These are phyloP conservation scores for Mycena alexandri DNA, from an alignment of 768 basidiomycete genomes.

Conservation along the genomic window DNA sequence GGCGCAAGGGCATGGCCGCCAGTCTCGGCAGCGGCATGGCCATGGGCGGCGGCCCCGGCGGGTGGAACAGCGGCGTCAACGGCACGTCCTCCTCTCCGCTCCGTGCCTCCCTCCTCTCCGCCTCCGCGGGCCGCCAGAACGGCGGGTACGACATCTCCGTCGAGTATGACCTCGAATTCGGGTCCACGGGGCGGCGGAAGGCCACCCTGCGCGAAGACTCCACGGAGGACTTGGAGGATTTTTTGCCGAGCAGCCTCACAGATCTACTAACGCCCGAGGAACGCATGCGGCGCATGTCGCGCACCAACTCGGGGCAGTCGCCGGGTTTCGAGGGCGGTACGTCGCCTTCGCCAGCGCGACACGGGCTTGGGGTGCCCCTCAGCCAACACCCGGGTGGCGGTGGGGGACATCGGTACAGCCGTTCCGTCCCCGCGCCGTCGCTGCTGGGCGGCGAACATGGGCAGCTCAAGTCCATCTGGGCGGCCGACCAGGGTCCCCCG, in stretches of 20 bases:
- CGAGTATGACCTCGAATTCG: slow-evolving; percentile 55
- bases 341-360: slow-evolving; percentile 34
- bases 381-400: slow-evolving; percentile 34
- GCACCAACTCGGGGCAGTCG: slow-evolving; percentile 68
- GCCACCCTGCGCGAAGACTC: slow-evolving; percentile 48
- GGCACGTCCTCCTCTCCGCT: slow-evolving; percentile 20
- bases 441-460: slow-evolving; percentile 67
- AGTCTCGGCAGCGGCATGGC: slow-evolving; percentile 52
- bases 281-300: slow-evolving; percentile 82
- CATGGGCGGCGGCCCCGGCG: slow-evolving; percentile 58
- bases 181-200: slow-evolving; percentile 34
- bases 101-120: slow-evolving; percentile 29
- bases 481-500: slow-evolving; percentile 52
- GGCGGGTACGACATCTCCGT: slow-evolving; percentile 52
- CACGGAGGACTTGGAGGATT: slow-evolving; percentile 89
- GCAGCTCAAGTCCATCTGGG: slow-evolving; percentile 82
- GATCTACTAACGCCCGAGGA: slow-evolving; percentile 94
- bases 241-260: slow-evolving; percentile 88
- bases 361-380: slow-evolving; percentile 39
- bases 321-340: slow-evolving; percentile 30
- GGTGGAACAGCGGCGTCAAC: slow-evolving; percentile 45
- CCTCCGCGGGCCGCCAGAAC: slow-evolving; percentile 30
- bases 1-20: slow-evolving; percentile 53
- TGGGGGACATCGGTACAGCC: slow-evolving; percentile 77
- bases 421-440: slow-evolving; percentile 84